Conservation (phyloP, 2,329 filamentous ascomycete species). For the Graphium sp. region DNA sequence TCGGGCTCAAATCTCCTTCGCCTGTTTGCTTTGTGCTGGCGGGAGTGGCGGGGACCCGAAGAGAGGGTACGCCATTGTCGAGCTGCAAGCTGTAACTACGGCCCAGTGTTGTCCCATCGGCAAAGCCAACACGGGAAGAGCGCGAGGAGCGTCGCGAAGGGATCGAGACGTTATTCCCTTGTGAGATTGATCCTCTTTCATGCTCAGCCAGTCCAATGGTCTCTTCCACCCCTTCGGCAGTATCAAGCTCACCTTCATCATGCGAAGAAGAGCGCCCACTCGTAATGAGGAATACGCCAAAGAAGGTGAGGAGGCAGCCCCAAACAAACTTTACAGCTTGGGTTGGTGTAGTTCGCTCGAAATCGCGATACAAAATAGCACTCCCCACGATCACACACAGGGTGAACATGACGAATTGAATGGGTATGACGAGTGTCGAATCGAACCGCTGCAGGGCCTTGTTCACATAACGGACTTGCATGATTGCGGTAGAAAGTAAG, state of each 20-base stretch:
- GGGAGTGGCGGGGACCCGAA: conserved; percentile 16
- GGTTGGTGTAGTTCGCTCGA: conserved; percentile 60
- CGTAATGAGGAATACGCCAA: conserved; percentile 94
- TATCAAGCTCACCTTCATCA: conserved; percentile 38
- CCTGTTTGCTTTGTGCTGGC: background rate
- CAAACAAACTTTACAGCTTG: conserved; percentile 75
- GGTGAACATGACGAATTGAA: conserved; percentile 94
- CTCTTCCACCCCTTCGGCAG: conserved; percentile 41
- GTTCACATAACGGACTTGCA: conserved; percentile 97
- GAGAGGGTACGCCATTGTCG: conserved; percentile 17
- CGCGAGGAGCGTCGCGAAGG: conserved; percentile 6
- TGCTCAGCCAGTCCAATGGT: conserved; percentile 43
- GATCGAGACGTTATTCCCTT: no score
- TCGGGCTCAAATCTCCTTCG: conserved; percentile 1
- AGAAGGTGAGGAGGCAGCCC: conserved; percentile 82
- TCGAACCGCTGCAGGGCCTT: conserved; percentile 77
- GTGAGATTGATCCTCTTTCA: no score
- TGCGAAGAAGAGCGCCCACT: conserved; percentile 51
- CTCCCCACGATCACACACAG: conserved; percentile 90
- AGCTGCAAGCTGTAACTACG: conserved; percentile 18
- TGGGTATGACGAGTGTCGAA: conserved; percentile 93
- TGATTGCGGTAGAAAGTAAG: conserved; percentile 68
- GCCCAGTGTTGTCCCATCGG: conserved; percentile 15
- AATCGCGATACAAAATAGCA: conserved; percentile 85
- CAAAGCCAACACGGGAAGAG: conserved; percentile 27